Percentiles rank a stretch among this genome's conserved stretches.
These are phyloP conservation scores for Pascua guehoae DNA, from an alignment of 1,284 basidiomycete genomes.

Conservation along the genomic window DNA sequence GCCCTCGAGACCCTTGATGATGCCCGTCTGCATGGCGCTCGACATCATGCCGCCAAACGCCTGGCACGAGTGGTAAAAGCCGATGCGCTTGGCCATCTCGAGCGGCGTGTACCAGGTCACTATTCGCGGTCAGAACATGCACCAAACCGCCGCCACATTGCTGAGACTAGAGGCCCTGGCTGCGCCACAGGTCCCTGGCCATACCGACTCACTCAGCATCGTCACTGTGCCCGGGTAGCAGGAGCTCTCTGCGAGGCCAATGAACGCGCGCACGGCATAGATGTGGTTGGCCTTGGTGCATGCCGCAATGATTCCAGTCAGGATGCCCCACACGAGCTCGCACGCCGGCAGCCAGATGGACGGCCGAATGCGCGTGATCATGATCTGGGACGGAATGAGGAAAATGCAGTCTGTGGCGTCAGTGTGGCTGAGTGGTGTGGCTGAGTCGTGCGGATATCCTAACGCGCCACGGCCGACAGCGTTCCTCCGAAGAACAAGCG, in stretches of 20 bases:
- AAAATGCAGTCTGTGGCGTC: slow-evolving; percentile 24
- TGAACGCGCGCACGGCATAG: slow-evolving; percentile 26
- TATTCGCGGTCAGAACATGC: slow-evolving; percentile 4
- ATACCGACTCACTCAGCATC: slow-evolving; percentile 16
- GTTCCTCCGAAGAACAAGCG: background rate
- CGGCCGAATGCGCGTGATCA: slow-evolving; percentile 23
- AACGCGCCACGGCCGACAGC: background rate
- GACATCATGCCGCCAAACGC: slow-evolving; percentile 17
- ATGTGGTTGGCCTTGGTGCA: slow-evolving; percentile 22
- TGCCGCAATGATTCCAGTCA: slow-evolving; percentile 26
- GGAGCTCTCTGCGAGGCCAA: slow-evolving; percentile 25
- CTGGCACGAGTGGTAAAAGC: slow-evolving; percentile 22
- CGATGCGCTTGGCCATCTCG: slow-evolving; percentile 25
- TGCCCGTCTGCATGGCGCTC: slow-evolving; percentile 15
- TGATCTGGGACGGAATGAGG: slow-evolving; percentile 26
- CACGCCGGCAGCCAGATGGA: slow-evolving; percentile 20
- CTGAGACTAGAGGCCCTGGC: background rate
- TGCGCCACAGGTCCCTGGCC: no score
- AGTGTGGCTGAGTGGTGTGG: no score
- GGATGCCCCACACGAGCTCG: slow-evolving; percentile 26
- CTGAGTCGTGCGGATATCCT: no score
- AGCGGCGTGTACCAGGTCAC: slow-evolving; percentile 28
- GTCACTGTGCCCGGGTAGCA: slow-evolving; percentile 28
- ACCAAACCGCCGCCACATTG: background rate
- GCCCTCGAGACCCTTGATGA: slow-evolving; percentile 10